Evolutionary conservation across 176 grass and related monocot genomes (phyloP).

Genomic region (Rhynchospora tenuis): DNA sequence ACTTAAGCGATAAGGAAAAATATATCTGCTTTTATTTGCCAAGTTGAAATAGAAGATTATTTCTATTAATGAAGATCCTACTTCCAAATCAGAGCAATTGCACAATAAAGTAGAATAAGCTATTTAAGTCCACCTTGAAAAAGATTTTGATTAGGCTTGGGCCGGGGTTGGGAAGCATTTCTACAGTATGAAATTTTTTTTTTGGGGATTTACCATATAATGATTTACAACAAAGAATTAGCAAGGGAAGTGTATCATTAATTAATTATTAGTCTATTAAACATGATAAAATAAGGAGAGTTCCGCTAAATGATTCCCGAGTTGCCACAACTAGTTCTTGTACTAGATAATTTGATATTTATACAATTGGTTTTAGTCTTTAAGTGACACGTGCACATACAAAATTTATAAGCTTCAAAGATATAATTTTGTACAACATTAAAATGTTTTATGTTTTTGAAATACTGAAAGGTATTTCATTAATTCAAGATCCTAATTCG

Average conservation of each 20-base stretch:
- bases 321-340: no score
- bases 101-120: background rate
- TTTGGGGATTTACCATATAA: no score
- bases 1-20: background rate
- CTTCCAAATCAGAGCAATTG: background rate
- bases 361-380: no score
- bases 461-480: no score
- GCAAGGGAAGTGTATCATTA: background rate
- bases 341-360: no score
- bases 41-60: background rate
- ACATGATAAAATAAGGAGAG: no score
- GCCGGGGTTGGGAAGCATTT: background rate
- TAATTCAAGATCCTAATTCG: no score
- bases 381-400: no score
- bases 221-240: background rate
- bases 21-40: background rate
- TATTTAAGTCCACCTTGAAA: background rate
- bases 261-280: background rate
- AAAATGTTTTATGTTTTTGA: no score
- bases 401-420: no score
- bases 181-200: background rate
- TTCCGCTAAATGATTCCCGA: no score
- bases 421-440: no score
- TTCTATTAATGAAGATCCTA: background rate
- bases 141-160: background rate